Base-by-base conservation (phyloP, 257 asterid genomes). In the Coffea eugenioides region DNA sequence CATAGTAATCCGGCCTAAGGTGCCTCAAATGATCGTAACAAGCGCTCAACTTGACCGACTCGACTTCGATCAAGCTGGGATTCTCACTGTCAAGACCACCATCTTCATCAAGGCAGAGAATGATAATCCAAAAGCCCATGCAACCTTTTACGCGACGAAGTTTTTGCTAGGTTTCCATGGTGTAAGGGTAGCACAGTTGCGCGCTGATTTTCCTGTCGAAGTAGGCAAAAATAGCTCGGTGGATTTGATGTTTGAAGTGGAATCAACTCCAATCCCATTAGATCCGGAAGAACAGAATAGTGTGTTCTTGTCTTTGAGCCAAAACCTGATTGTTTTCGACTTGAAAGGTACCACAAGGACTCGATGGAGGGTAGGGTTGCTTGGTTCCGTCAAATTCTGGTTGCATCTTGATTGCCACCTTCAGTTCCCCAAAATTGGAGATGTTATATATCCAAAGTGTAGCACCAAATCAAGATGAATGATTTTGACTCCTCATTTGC, bases 301-400 rank as follows among this genome's bases (percentile, higher is more conserved):
- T 0, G 88, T 88, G 45, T 85, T 49, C 73, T 18, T 57, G 77
- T 81, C 91, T 6, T 69, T 94, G 79, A 78, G 66, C 49, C 78
- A 64, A 77, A 73, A 82, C 0, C 41, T 74, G n/a, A 74, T 90
- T 3, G 80, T 39, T 45, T 91, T 94, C 31, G 88, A 86, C 2
- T 80, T 94, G 36, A 83, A 81, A 75, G 98, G 98, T 25, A 82
- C 75, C 59, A 81, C 91, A 3, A 87, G 94, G 85, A 91, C 96
- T 0, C 78, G 97, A 0, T 93, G 98, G 98, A 85, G 88, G 59
- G 82, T 93, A 0, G 91, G 97, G 81, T 48, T 90, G 14, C 72
- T 94, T 1, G 96, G 97, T 43, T 91, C 97, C 3, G 87, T 91
- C n/a, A 94, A 89, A 84, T 90, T 88, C 81, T 80, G 85, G 91